These are phyloP conservation scores for Trypethelium eluteriae DNA, from an alignment of 495 filamentous ascomycete species.

Conservation along the genomic window DNA sequence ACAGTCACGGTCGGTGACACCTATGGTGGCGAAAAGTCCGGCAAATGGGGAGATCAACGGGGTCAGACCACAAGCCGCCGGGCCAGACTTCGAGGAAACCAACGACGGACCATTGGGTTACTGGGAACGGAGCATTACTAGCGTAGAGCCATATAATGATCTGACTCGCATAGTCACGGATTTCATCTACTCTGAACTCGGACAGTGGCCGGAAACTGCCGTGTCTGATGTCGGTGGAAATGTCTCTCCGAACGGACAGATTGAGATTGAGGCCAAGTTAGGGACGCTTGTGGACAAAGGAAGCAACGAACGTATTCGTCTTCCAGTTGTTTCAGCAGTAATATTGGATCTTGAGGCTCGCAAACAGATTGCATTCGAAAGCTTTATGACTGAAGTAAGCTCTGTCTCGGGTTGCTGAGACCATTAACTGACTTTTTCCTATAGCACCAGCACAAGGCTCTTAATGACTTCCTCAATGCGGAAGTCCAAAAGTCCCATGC, in stretches of 20 bases:
- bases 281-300: constrained; percentile 68
- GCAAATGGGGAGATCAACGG: not conserved
- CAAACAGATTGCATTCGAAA: constrained; percentile 56
- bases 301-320: constrained; percentile 54
- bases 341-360: constrained; percentile 49
- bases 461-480: constrained; percentile 75
- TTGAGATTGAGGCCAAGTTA: constrained; percentile 85
- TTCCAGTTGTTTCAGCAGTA: constrained; percentile 59
- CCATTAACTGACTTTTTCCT: not conserved
- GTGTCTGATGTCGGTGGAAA: constrained; percentile 42
- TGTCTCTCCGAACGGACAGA: constrained; percentile 25
- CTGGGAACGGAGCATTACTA: constrained; percentile 8
- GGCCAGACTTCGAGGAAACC: not conserved
- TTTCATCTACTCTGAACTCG: constrained; percentile 64
- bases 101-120: constrained; percentile 7
- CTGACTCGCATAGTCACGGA: constrained; percentile 39
- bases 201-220: constrained; percentile 36
- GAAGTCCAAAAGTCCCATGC: constrained; percentile 44
- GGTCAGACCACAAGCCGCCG: not conserved
- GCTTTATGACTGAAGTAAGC: constrained; percentile 78
- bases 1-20: constrained; percentile 1
- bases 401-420: not conserved
- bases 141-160: constrained; percentile 6
- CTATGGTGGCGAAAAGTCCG: not conserved
- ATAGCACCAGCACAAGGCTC: constrained; percentile 64